Conservation (phyloP, 495 filamentous ascomycete genomes). For the Tuber aestivum region DNA sequence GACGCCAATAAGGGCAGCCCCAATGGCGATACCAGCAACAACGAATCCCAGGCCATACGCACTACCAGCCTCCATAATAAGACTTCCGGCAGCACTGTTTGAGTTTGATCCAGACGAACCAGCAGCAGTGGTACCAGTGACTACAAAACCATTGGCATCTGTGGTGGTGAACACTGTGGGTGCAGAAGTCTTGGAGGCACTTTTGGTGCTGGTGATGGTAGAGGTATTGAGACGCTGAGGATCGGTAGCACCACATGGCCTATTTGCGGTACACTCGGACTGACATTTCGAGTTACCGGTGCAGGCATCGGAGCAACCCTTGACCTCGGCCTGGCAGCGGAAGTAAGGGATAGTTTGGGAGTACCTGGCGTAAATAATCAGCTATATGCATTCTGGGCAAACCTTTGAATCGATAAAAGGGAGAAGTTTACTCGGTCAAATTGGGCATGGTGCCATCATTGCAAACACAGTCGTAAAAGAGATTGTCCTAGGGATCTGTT, state of each 20-base stretch:
- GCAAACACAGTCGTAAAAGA: slow-evolving; percentile 28
- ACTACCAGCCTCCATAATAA: slow-evolving; percentile 28
- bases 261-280: slow-evolving; percentile 50
- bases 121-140: slow-evolving; percentile 42
- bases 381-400: neutral
- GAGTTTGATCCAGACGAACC: slow-evolving; percentile 9
- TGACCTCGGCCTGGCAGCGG: slow-evolving; percentile 55
- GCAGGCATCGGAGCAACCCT: slow-evolving; percentile 55
- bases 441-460: slow-evolving; percentile 26
- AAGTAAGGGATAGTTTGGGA: slow-evolving; percentile 68
- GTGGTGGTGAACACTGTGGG: slow-evolving; percentile 27
- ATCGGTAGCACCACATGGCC: slow-evolving; percentile 62
- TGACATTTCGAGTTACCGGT: slow-evolving; percentile 50
- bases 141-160: slow-evolving; percentile 38
- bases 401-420: neutral
- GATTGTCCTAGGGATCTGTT: slow-evolving; percentile 14
- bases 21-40: slow-evolving; percentile 32
- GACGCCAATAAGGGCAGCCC: slow-evolving; percentile 30
- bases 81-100: slow-evolving; percentile 17
- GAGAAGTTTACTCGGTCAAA: slow-evolving; percentile 31
- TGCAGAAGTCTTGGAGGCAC: slow-evolving; percentile 42
- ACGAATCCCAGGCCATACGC: slow-evolving; percentile 36
- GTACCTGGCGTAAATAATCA: slow-evolving; percentile 48
- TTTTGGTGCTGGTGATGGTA: slow-evolving; percentile 45
- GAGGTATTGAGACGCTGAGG: slow-evolving; percentile 53